Evolutionary conservation across 257 asterid genomes (phyloP).

Genomic region (Handroanthus guayacan): DNA sequence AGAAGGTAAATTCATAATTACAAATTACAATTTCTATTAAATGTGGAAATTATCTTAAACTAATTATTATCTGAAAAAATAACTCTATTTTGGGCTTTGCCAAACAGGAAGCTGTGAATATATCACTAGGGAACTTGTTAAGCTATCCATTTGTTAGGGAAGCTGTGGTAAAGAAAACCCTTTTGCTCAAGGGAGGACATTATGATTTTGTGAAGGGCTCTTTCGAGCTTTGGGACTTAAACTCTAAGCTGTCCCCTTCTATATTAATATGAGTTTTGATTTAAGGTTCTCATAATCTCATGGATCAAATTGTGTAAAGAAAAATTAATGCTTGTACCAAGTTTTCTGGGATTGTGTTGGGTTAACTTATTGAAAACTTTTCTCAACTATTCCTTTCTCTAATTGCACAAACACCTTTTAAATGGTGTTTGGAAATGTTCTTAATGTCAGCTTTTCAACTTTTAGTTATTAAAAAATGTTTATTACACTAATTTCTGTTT

Average conservation of each 20-base stretch:
- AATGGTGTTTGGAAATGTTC: no score
- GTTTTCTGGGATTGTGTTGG: background rate
- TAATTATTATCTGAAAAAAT: background rate
- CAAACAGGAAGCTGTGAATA: constrained; percentile 89
- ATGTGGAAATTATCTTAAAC: background rate
- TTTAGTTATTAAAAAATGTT: no score
- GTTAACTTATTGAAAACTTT: background rate
- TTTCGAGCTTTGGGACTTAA: constrained; percentile 84
- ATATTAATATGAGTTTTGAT: background rate
- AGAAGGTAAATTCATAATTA: constrained; percentile 60
- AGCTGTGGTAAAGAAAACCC: constrained; percentile 60
- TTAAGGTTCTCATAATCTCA: background rate
- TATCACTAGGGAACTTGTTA: constrained; percentile 71
- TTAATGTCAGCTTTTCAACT: no score
- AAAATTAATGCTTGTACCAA: no score
- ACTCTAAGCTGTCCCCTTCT: constrained; percentile 52
- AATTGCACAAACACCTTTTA: no score
- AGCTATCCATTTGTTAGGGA: constrained; percentile 93
- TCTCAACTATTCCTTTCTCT: no score
- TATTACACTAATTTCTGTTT: no score
- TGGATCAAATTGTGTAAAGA: background rate
- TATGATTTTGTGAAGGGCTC: constrained; percentile 83
- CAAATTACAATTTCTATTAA: background rate
- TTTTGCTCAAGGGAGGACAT: constrained; percentile 81
- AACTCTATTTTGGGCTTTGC: background rate